Evolutionary conservation across 1,284 basidiomycete species (phyloP).

Genomic region (Bjerkandera adusta): DNA sequence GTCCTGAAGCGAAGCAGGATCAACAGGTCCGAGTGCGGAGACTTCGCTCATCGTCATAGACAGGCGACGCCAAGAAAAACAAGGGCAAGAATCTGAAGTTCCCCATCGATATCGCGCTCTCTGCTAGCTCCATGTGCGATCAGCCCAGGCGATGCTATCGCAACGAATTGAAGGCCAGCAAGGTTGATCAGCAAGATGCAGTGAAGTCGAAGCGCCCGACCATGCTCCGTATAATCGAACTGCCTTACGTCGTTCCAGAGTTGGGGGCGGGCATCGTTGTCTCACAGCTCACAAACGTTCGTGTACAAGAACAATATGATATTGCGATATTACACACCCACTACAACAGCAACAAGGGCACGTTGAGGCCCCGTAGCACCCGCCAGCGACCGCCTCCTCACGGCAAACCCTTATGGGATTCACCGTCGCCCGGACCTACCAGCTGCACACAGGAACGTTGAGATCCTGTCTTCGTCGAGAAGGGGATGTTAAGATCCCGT

Average conservation of each 20-base stretch:
- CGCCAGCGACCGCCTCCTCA: slow-evolving; percentile 17
- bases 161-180: too few species aligned
- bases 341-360: slow-evolving; percentile 20
- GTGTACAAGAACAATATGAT: too few species aligned
- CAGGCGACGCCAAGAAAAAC: background rate
- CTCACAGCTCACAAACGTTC: too few species aligned
- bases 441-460: slow-evolving; percentile 31
- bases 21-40: slow-evolving; percentile 52
- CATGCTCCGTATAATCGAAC: too few species aligned
- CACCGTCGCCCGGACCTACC: slow-evolving; percentile 22
- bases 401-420: slow-evolving; percentile 8
- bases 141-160: too few species aligned
- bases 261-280: too few species aligned
- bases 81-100: background rate
- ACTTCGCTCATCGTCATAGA: slow-evolving; percentile 16
- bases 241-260: too few species aligned
- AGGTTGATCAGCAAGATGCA: too few species aligned
- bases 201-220: too few species aligned
- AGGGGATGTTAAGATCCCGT: slow-evolving; percentile 28
- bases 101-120: background rate
- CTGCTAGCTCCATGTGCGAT: too few species aligned
- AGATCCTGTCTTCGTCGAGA: slow-evolving; percentile 20
- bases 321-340: too few species aligned
- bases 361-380: slow-evolving; percentile 42
- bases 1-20: slow-evolving; percentile 44